These are phyloP conservation scores for Hemileccinum impolitum DNA, from an alignment of 768 basidiomycete species.

Conservation along the genomic window DNA sequence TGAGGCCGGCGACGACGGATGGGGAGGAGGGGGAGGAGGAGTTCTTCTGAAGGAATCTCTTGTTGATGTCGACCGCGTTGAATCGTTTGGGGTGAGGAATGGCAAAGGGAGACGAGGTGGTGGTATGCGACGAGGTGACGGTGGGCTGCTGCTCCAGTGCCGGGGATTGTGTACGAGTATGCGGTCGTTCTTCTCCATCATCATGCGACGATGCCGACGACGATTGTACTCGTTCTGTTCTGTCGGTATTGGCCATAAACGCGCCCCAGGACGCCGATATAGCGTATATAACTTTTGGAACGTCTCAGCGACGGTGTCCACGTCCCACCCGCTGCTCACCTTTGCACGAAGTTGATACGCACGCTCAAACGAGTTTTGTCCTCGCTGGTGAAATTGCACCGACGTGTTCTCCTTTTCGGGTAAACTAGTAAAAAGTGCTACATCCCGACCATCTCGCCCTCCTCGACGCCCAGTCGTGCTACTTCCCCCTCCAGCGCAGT, in stretches of 20 bases:
- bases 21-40: slow-evolving; percentile 52
- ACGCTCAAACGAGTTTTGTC: no score
- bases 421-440: no score
- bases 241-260: slow-evolving; percentile 75
- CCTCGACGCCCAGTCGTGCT: slow-evolving; percentile 49
- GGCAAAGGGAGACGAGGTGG: slow-evolving; percentile 23
- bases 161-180: no score
- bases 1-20: slow-evolving; percentile 41
- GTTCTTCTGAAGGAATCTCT: slow-evolving; percentile 94
- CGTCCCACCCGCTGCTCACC: slow-evolving; percentile 5
- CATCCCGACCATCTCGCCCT: slow-evolving; percentile 69
- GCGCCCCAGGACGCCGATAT: no score
- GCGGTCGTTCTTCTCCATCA: no score
- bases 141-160: no score
- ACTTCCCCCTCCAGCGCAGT: slow-evolving; percentile 83
- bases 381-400: no score
- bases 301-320: background rate
- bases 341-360: no score
- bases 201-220: slow-evolving; percentile 40
- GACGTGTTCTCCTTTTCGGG: slow-evolving; percentile 32
- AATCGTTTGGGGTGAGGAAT: slow-evolving; percentile 76
- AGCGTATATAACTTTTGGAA: no score
- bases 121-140: no score
- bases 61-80: slow-evolving; percentile 88
- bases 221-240: no score